phyloP scores from a whole-genome alignment of 177 flowering plant species.

The Tripterygium wilfordii region DNA sequence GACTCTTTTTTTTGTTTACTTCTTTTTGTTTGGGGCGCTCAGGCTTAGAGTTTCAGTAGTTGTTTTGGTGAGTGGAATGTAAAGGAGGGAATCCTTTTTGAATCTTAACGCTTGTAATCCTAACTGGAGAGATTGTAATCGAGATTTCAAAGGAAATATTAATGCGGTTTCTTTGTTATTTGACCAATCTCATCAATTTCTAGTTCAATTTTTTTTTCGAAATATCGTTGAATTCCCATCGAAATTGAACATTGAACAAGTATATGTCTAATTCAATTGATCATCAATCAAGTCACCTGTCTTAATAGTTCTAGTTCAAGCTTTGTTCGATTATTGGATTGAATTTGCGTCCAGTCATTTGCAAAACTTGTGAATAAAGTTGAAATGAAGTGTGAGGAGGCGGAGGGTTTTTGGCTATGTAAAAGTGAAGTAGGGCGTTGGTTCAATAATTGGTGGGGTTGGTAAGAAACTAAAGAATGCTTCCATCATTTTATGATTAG shows the following conservation, averaged over 20 bases:
- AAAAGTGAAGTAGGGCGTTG: background rate
- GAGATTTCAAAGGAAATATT: constrained; percentile 1
- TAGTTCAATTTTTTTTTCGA: background rate
- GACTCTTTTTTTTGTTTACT: background rate
- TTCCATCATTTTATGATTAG: too few species aligned
- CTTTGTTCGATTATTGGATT: too few species aligned
- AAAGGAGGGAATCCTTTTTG: constrained; percentile 1
- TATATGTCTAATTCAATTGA: too few species aligned
- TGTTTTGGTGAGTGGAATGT: background rate
- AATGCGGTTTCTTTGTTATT: background rate
- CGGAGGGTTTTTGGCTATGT: background rate
- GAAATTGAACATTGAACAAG: too few species aligned
- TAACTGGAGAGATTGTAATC: constrained; percentile 8
- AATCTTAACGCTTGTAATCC: background rate
- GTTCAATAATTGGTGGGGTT: constrained; percentile 14
- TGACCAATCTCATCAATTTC: background rate
- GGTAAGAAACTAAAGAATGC: too few species aligned
- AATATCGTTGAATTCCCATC: too few species aligned
- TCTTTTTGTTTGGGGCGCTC: too few species aligned
- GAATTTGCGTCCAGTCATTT: too few species aligned
- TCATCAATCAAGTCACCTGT: too few species aligned
- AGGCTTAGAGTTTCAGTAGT: too few species aligned
- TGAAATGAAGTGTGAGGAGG: background rate
- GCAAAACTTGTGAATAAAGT: background rate
- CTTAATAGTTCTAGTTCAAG: too few species aligned